These are phyloP conservation scores for Pinus tabuliformis DNA, from an alignment of 75 land plant genomes.

Conservation along the genomic window DNA sequence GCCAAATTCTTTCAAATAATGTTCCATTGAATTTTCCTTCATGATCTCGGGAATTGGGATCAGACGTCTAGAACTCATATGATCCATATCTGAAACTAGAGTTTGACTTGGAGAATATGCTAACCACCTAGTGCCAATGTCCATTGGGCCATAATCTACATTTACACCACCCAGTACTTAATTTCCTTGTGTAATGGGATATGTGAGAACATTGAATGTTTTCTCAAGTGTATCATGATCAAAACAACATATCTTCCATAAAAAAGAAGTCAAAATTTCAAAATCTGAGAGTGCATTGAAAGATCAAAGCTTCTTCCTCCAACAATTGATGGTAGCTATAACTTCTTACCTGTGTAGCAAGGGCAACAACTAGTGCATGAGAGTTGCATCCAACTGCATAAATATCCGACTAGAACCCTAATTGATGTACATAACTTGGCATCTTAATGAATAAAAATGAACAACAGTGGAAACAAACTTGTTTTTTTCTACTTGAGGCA, in stretches of 20 bases:
- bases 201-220: constrained; percentile 86
- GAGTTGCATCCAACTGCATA: constrained; percentile 79
- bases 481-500: too few relatives aligned
- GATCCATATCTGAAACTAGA: constrained; percentile 41
- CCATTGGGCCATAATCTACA: neutral
- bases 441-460: too few relatives aligned
- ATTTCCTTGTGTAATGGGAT: constrained; percentile 60
- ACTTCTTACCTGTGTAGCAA: constrained; percentile 57
- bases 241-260: constrained; percentile 78
- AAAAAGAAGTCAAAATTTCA: too few relatives aligned
- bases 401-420: constrained; percentile 72
- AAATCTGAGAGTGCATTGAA: neutral
- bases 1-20: constrained; percentile 88
- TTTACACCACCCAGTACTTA: constrained; percentile 43
- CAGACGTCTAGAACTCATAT: constrained; percentile 77
- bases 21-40: constrained; percentile 70
- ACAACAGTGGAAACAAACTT: too few relatives aligned
- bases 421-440: constrained; percentile 69
- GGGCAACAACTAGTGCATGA: constrained; percentile 70
- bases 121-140: constrained; percentile 51
- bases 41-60: constrained; percentile 46
- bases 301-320: constrained; percentile 47
- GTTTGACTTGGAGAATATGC: constrained; percentile 83
- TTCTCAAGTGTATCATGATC: too few relatives aligned
- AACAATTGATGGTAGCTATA: constrained; percentile 51